Percentiles rank a stretch among this genome's conserved stretches.
Conservation (phyloP, 768 basidiomycete species). For the Lanmaoa pseudosensibilis region DNA sequence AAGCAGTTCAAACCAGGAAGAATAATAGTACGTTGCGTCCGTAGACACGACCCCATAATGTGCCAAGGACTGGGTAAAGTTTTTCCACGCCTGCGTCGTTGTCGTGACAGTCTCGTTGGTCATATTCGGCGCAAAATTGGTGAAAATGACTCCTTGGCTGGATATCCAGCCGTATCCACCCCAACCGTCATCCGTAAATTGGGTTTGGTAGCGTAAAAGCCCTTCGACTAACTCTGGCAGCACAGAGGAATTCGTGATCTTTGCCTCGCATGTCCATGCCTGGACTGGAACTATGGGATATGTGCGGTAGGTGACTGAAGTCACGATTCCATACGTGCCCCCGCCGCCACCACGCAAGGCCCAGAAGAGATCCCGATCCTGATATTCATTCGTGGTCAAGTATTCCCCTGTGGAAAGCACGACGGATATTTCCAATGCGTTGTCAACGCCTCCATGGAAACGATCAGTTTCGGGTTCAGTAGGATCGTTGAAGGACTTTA, state of each 20-base stretch:
- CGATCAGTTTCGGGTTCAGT: neutral
- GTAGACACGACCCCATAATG: conserved; percentile 22
- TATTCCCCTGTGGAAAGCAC: conserved; percentile 44
- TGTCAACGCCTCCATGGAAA: conserved; percentile 43
- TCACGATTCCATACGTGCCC: conserved; percentile 47
- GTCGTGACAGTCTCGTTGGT: conserved; percentile 35
- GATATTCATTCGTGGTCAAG: conserved; percentile 40
- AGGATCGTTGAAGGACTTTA: conserved; percentile 9
- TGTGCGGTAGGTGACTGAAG: conserved; percentile 46
- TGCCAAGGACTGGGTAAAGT: conserved; percentile 15
- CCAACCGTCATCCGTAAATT: conserved; percentile 44
- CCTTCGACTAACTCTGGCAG: conserved; percentile 34
- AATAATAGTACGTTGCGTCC: conserved; percentile 22
- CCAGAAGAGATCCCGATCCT: conserved; percentile 51
- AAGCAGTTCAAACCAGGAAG: conserved; percentile 29
- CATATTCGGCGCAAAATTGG: conserved; percentile 29
- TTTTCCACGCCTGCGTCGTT: conserved; percentile 34
- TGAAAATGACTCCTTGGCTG: conserved; percentile 3
- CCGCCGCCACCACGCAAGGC: conserved; percentile 54
- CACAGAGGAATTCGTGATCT: conserved; percentile 29
- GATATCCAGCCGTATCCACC: conserved; percentile 36
- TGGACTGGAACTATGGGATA: conserved; percentile 39
- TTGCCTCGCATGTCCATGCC: conserved; percentile 27
- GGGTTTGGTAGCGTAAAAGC: conserved; percentile 35
- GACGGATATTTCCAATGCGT: conserved; percentile 44